phyloP scores from a whole-genome alignment of 495 filamentous ascomycete species.

The Trypethelium eluteriae region DNA sequence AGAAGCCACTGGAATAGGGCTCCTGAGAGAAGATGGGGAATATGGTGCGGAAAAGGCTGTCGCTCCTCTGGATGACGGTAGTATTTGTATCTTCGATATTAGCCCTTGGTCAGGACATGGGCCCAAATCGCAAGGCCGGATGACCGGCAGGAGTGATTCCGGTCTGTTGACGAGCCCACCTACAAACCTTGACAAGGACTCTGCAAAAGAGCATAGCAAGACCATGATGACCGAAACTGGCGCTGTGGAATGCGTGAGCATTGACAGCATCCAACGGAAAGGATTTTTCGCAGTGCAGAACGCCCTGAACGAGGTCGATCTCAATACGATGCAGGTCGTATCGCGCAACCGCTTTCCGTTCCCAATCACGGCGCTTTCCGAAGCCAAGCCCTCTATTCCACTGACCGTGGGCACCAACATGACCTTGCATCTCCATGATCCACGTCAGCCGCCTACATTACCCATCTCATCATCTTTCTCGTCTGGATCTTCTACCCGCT shows the following conservation, averaged over 20 bases:
- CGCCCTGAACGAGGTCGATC: slow-evolving; percentile 71
- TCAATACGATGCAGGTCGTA: slow-evolving; percentile 66
- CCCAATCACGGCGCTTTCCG: slow-evolving; percentile 75
- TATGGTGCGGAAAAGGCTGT: slow-evolving; percentile 51
- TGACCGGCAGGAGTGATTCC: slow-evolving; percentile 56
- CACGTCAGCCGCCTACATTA: slow-evolving; percentile 43
- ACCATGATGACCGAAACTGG: slow-evolving; percentile 53
- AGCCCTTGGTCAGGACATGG: slow-evolving; percentile 46
- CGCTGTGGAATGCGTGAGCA: slow-evolving; percentile 72
- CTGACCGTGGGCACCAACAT: slow-evolving; percentile 79
- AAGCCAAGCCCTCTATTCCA: slow-evolving; percentile 62
- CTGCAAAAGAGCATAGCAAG: slow-evolving; percentile 36
- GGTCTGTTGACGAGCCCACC: slow-evolving; percentile 48
- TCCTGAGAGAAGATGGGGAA: slow-evolving; percentile 50
- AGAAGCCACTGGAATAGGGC: slow-evolving; percentile 58
- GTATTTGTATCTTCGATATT: slow-evolving; percentile 80
- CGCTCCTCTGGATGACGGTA: slow-evolving; percentile 77
- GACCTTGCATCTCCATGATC: slow-evolving; percentile 79
- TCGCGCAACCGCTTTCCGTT: slow-evolving; percentile 69
- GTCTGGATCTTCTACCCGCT: slow-evolving; percentile 32
- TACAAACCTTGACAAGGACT: slow-evolving; percentile 31
- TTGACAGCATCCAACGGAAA: slow-evolving; percentile 61
- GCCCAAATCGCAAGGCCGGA: slow-evolving; percentile 48
- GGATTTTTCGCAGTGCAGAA: slow-evolving; percentile 74
- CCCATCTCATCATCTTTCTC: slow-evolving; percentile 14